Conservation (phyloP, 2,329 filamentous ascomycete genomes). For the Aschersonia sp. region DNA sequence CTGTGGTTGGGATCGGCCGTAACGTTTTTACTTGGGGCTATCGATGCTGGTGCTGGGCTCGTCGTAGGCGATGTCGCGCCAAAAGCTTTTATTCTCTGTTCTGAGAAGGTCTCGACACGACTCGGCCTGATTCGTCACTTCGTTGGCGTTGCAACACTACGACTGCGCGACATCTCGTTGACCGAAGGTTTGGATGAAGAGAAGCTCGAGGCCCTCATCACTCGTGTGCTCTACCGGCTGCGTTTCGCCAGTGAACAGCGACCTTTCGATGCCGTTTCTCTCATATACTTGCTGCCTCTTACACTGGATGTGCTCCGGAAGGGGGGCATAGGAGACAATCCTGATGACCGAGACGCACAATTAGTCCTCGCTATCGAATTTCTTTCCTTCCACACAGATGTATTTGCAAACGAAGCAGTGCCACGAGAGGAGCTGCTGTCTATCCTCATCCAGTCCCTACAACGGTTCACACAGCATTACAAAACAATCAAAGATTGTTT, state of each 20-base stretch:
- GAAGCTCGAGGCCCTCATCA: conserved; percentile 70
- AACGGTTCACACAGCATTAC: conserved; percentile 82
- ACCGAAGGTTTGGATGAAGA: conserved; percentile 62
- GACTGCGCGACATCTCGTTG: conserved; percentile 62
- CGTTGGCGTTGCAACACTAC: conserved; percentile 74
- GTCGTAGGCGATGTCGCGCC: conserved; percentile 71
- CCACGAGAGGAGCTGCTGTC: conserved; percentile 63
- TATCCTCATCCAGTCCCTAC: conserved; percentile 68
- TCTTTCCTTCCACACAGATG: conserved; percentile 73
- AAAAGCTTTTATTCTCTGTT: conserved; percentile 64
- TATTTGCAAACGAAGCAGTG: conserved; percentile 59
- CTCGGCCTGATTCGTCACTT: conserved; percentile 68
- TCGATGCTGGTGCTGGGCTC: conserved; percentile 68
- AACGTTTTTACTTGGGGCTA: conserved; percentile 54
- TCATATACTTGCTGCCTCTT: conserved; percentile 78
- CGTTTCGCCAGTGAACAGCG: conserved; percentile 85
- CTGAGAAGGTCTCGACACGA: conserved; percentile 58
- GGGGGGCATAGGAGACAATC: conserved; percentile 58
- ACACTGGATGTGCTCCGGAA: conserved; percentile 64
- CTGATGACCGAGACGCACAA: conserved; percentile 80
- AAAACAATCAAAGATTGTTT: conserved; percentile 90
- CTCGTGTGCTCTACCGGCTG: conserved; percentile 77
- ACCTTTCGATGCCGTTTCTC: conserved; percentile 78
- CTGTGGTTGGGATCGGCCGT: conserved; percentile 81
- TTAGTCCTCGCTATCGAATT: conserved; percentile 81